Base-by-base conservation (phyloP, 129 eudicot species). In the Rutidosis leptorrhynchoides region DNA sequence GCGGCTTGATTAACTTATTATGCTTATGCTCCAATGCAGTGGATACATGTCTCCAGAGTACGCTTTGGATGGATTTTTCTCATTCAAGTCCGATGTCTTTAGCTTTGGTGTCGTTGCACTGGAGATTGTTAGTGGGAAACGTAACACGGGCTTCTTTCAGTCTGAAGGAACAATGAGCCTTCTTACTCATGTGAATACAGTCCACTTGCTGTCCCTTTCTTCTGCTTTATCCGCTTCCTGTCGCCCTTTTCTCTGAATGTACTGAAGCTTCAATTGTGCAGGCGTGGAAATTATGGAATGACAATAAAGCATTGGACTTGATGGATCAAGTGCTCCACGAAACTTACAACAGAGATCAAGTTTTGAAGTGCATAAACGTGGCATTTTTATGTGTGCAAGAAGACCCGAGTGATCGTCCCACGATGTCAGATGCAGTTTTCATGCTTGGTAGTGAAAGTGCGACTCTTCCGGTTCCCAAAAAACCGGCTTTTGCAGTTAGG, bases 311-410 rank as follows among this genome's bases (percentile, higher is more conserved):
- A 48, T 32, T 63, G 11, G 65, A 49, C 7, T 27, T 78, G 19
- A 25, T 78, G 71, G 82, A 78, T 14, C 61, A 67, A 17, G 54
- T 32, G 1, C 61, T 73, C 22, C 46, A 11, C 19, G 77, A 75
- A 61, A 27, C 70, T 1, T 68, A 51, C 49, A 67, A 46, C 23
- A 46, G 58, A 7, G 61, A 19, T 5, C 71, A 80, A 32, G 74
- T 75, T 14, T 42, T 75, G 23, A 70, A 80, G 70, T 73, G 77
- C 73, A 74, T 80, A 27, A 59, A n/a, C 15, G 30, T 80, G 23
- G 84, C 71, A 52, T 80, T 80, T 9, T 54, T 75, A 19, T 80
- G 84, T 26, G 74, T 80, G 32, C 81, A 80, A 46, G 78, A 63
- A 42, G 75, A 75, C 5, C 81, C 84, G 0, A 27, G 45, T 42